Conservation (phyloP, 768 basidiomycete species). For the Russula abietina region DNA sequence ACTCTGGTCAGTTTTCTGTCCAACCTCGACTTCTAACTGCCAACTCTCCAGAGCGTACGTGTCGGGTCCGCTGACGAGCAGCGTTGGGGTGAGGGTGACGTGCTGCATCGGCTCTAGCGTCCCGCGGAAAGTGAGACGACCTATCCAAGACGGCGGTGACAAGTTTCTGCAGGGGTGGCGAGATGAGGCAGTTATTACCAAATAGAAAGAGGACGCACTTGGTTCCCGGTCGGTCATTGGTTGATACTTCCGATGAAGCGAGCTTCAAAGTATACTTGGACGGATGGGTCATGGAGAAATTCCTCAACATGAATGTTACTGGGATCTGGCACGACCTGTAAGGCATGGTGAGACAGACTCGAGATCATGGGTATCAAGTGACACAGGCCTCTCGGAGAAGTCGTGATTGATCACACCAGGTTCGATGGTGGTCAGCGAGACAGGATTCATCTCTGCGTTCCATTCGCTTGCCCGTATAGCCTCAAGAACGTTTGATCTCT, state of each 20-base stretch:
- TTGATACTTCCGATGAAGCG: slow-evolving; percentile 27
- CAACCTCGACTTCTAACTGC: slow-evolving; percentile 62
- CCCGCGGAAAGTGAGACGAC: slow-evolving; percentile 62
- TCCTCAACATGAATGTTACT: slow-evolving; percentile 55
- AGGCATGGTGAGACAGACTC: slow-evolving; percentile 4
- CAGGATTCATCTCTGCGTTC: slow-evolving; percentile 74
- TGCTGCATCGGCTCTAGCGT: slow-evolving; percentile 46
- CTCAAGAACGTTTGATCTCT: slow-evolving; percentile 59
- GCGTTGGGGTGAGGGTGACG: slow-evolving; percentile 39
- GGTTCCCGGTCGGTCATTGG: slow-evolving; percentile 26
- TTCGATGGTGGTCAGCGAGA: slow-evolving; percentile 44
- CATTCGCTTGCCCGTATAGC: slow-evolving; percentile 66
- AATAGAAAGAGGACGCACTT: slow-evolving; percentile 8
- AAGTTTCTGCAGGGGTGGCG: slow-evolving; percentile 32
- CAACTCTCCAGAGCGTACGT: slow-evolving; percentile 61
- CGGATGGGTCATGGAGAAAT: slow-evolving; percentile 61
- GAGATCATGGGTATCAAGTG: not conserved
- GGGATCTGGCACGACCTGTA: slow-evolving; percentile 50
- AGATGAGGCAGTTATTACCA: not conserved
- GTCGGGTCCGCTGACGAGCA: slow-evolving; percentile 62
- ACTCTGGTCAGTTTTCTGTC: slow-evolving; percentile 30
- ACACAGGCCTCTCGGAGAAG: slow-evolving; percentile 58
- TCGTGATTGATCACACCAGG: slow-evolving; percentile 48
- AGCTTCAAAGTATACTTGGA: slow-evolving; percentile 55
- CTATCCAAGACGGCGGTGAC: slow-evolving; percentile 52